Evolutionary conservation across 148 eudicot genomes (phyloP).

Genomic region (Persicaria tinctoria): DNA sequence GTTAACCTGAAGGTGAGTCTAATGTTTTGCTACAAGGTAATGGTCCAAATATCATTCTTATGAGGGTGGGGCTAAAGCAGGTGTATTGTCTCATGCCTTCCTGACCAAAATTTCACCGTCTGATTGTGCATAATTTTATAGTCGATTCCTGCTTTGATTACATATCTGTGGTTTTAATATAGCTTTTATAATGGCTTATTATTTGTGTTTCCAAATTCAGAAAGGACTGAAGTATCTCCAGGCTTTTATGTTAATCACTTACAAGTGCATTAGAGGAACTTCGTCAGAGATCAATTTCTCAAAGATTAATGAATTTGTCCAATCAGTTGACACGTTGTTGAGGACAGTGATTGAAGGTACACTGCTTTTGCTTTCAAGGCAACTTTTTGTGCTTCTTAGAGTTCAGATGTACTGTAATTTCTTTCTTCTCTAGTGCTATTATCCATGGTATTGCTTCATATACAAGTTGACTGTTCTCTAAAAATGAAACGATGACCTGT

Average conservation of each 20-base stretch:
- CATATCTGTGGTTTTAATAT: neutral
- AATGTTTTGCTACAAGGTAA: no score
- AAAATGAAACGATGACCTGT: neutral
- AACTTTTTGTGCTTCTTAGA: neutral
- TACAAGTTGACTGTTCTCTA: neutral
- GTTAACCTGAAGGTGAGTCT: neutral
- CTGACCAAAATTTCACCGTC: neutral
- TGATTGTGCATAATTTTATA: neutral
- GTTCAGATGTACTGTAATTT: neutral
- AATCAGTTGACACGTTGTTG: conserved; percentile 30
- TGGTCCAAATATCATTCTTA: no score
- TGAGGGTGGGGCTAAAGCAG: no score
- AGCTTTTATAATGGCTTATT: neutral
- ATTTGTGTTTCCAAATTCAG: conserved; percentile 37
- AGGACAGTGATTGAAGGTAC: conserved; percentile 46
- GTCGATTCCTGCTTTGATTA: neutral
- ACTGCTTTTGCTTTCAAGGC: conserved; percentile 4
- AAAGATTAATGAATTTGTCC: conserved; percentile 44
- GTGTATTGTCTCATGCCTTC: neutral
- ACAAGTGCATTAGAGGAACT: conserved; percentile 59
- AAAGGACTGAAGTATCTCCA: conserved; percentile 45
- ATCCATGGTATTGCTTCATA: neutral
- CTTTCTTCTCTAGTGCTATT: neutral
- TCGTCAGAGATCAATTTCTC: conserved; percentile 54
- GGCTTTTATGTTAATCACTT: conserved; percentile 56